Base-by-base conservation (phyloP, 1,284 basidiomycete species). In the Entoloma clypeatum region DNA sequence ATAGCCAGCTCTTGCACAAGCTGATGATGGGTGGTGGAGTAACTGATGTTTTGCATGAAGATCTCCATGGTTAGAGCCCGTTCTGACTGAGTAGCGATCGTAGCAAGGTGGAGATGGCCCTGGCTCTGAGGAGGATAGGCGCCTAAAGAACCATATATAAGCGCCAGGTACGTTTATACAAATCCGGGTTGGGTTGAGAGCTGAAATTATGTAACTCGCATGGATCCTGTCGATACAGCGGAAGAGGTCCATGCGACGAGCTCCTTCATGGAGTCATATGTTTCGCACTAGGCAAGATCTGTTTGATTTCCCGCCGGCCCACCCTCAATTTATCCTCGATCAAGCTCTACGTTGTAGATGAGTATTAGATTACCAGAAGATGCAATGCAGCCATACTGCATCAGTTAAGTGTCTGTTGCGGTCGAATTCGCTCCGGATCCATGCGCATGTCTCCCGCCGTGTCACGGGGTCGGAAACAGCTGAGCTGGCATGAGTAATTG, bases 361-460 rank as follows among this genome's bases (percentile, higher is more conserved):
- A 13, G 30, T 9, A 17, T 26, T 10, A 48, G 18, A 21, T 7
- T 38, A 3, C 19, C 30, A 16, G 28, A 21, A 34, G 34, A 13
- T 35, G 42, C 28, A 13, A 13, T 10, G 11, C 22, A 39, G 16
- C 53, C 64, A 31, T 41, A 87, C 86, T 49, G 68, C 57, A 56
- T 87, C 79, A 7, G 67, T 60, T 22, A 85, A 55, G 54, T 77
- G 55, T 41, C 61, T 71, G 52, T 78, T 80, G 43, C 77, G 67
- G 54, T 86, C 81, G 49, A 89, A 77, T 60, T 87, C 86, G 35
- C 61, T 53, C 17, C 86, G 77, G 57, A 89, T 75, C 84, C 86
- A 89, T 14, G 57, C 55, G 7, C 86, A 61, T 0, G 85, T 86
- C 54, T 88, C 85, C 47, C 62, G 60, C 40, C 86, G 72, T 22